Conservation (phyloP, 257 asterid species). For the Solanum sejunctum region DNA sequence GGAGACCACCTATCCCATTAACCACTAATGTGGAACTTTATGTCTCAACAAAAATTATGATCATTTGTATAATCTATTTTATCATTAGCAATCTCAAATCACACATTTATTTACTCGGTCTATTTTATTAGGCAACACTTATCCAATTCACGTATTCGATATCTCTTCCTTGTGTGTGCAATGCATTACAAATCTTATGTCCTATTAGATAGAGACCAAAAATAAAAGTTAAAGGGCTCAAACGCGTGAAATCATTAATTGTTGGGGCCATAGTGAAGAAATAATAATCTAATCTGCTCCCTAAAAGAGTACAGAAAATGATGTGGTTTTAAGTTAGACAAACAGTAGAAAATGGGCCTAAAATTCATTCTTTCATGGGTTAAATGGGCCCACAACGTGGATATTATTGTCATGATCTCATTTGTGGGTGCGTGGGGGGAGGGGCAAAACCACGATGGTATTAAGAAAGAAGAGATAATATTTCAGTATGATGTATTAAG, state of each 20-base stretch:
- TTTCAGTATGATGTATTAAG: too few species aligned
- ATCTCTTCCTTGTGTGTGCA: neutral
- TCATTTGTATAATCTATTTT: neutral
- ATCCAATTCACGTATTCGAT: neutral
- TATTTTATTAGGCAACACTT: neutral
- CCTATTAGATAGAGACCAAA: neutral
- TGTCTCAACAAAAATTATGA: too few species aligned
- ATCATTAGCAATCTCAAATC: neutral
- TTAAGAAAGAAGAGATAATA: too few species aligned
- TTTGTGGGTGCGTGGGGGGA: too few species aligned
- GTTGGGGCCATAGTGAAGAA: neutral
- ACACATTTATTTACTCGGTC: neutral
- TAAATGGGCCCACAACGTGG: neutral
- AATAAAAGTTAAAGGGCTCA: neutral
- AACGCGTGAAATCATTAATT: conserved; percentile 5
- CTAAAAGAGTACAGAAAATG: neutral
- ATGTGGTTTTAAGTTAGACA: neutral
- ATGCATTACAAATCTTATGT: neutral
- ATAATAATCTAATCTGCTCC: neutral
- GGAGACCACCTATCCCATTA: too few species aligned
- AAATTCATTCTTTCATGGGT: neutral
- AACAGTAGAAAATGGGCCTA: neutral
- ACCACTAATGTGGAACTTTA: too few species aligned
- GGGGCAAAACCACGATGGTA: too few species aligned
- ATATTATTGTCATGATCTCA: neutral